Conservation (phyloP, 306 rosid species). For the Rubus idaeus region DNA sequence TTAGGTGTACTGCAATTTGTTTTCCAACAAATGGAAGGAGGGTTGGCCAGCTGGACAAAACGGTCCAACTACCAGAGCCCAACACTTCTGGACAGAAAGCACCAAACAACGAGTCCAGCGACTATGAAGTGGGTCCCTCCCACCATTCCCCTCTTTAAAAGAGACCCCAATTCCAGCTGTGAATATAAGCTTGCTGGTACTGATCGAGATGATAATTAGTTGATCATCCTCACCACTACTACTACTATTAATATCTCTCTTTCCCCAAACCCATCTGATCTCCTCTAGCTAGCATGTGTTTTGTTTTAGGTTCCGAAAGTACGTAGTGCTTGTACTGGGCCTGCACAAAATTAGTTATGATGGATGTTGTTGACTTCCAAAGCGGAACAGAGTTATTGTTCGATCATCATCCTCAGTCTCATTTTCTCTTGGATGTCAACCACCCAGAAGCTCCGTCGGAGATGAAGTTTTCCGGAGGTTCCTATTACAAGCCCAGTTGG, state of each 20-base stretch:
- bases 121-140: background rate
- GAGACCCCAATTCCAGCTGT: background rate
- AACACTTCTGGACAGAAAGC: constrained; percentile 7
- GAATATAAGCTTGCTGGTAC: background rate
- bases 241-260: background rate
- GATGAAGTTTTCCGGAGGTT: background rate
- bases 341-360: background rate
- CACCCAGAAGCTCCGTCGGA: background rate
- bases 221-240: background rate
- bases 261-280: background rate
- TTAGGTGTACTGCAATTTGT: background rate
- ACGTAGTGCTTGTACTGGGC: background rate
- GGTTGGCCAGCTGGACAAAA: constrained; percentile 13
- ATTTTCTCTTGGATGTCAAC: background rate
- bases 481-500: constrained; percentile 6
- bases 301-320: background rate
- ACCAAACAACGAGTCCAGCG: constrained; percentile 15
- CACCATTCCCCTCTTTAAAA: background rate
- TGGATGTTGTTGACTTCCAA: background rate
- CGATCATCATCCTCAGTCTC: background rate
- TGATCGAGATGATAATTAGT: background rate
- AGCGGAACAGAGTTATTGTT: background rate
- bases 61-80: constrained; percentile 12
- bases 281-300: background rate
- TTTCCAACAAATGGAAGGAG: constrained; percentile 1